Percentiles rank a stretch among this genome's conserved stretches.
phyloP scores from a whole-genome alignment of 352 stramenopile genomes.

The Phytophthora rubi region DNA sequence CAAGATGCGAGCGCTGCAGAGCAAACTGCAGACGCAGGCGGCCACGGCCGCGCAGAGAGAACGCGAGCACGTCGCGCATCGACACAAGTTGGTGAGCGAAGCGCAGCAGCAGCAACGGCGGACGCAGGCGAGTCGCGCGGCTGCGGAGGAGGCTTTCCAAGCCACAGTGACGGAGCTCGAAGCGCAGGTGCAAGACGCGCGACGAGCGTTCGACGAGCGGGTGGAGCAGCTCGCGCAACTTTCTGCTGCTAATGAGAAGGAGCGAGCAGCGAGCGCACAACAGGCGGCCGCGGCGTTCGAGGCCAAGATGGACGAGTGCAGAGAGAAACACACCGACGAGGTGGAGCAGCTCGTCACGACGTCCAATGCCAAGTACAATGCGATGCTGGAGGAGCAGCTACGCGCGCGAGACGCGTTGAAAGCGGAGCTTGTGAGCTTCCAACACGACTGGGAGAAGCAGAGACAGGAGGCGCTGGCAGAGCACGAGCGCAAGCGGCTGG shows the following conservation, averaged over 20 bases:
- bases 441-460: slow-evolving; percentile 34
- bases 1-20: slow-evolving; percentile 58
- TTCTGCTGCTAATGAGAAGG: slow-evolving; percentile 23
- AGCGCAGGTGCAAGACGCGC: slow-evolving; percentile 40
- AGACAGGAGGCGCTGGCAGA: slow-evolving; percentile 21
- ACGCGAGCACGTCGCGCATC: slow-evolving; percentile 26
- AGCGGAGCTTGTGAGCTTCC: slow-evolving; percentile 31
- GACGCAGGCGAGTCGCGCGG: slow-evolving; percentile 34
- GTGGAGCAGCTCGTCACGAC: slow-evolving; percentile 68
- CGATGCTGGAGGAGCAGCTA: slow-evolving; percentile 78
- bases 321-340: slow-evolving; percentile 59
- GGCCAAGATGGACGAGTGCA: slow-evolving; percentile 37
- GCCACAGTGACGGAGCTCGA: slow-evolving; percentile 52
- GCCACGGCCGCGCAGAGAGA: slow-evolving; percentile 39
- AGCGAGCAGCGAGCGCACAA: slow-evolving; percentile 33
- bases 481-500: slow-evolving; percentile 28
- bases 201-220: slow-evolving; percentile 50
- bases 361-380: slow-evolving; percentile 75
- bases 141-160: slow-evolving; percentile 47
- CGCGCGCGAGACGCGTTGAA: slow-evolving; percentile 60
- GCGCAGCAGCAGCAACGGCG: slow-evolving; percentile 36
- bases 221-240: slow-evolving; percentile 46
- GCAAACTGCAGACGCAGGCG: slow-evolving; percentile 45
- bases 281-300: slow-evolving; percentile 21
- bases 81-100: slow-evolving; percentile 23